Base-by-base conservation (phyloP, 177 flowering plant species). In the Tripterygium wilfordii region DNA sequence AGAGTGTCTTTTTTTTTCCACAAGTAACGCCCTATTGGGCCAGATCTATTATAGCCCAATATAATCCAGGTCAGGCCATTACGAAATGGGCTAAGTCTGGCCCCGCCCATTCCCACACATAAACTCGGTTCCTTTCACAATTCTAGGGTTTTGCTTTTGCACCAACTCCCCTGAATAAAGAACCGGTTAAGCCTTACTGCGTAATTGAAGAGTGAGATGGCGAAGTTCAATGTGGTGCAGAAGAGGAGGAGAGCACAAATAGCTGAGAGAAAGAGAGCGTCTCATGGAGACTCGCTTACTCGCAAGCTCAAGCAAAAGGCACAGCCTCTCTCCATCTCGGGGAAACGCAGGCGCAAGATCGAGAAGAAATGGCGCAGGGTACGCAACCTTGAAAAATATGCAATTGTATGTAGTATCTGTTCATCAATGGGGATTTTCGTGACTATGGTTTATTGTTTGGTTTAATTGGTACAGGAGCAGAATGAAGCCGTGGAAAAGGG, bases 261-360 rank as follows among this genome's bases (percentile, higher is more conserved):
- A 10, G 62, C 75, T 4, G 72, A 72, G 16, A 69, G 55, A 24
- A 91, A 83, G 71, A 61, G 98, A 36, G 52, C 54, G 8, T 21
- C 51, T 24, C 80, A 82, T 41, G 98, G 96, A 1, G 94, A 92
- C 16, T 89, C 98, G 2, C 1, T 5, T 17, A 70, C 85, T 9
- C 57, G 64, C 2, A 92, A 80, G 68, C 84, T 92, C 36, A 85
- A 74, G 70, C 54, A 29, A 54, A 84, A 56, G 58, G 44, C 76
- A 1, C 85, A 75, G 22, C 63, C 72, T 0, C 19, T 42, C 40
- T 53, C 90, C 10, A 39, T 86, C 57, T 88, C 98, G 24, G 94
- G 96, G 58, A 92, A 92, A 65, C 90, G 96, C 52, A 69, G 83
- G 71, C 77, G 82, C 51, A 92, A 92, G 82, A 76, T 83, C 55